phyloP scores from a whole-genome alignment of 2,329 filamentous ascomycete species.

The Fusarium chlamydosporum region DNA sequence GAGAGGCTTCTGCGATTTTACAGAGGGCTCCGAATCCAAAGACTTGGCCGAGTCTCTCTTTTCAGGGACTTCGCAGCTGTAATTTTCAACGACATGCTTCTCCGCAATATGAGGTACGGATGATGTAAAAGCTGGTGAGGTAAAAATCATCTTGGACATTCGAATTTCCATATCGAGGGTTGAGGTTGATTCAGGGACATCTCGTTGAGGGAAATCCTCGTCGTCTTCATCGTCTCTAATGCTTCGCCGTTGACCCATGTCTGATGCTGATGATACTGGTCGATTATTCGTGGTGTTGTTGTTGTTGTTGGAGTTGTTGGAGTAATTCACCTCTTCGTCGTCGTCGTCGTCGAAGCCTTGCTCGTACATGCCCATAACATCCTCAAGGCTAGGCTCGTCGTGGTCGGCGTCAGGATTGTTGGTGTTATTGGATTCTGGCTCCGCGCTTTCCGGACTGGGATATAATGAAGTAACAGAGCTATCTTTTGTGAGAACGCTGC shows the following conservation, averaged over 20 bases:
- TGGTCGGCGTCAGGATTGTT: constrained; percentile 55
- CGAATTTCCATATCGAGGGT: constrained; percentile 57
- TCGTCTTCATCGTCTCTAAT: constrained; percentile 34
- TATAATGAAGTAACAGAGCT: constrained; percentile 79
- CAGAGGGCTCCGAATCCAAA: constrained; percentile 56
- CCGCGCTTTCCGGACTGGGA: constrained; percentile 38
- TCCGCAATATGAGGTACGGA: constrained; percentile 58
- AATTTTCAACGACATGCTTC: constrained; percentile 46
- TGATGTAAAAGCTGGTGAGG: constrained; percentile 56
- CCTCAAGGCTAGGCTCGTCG: constrained; percentile 73
- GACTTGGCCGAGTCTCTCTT: constrained; percentile 69
- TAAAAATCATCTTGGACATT: constrained; percentile 60
- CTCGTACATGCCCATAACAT: constrained; percentile 80
- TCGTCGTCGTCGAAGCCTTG: constrained; percentile 69
- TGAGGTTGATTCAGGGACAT: constrained; percentile 45
- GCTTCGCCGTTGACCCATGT: constrained; percentile 43
- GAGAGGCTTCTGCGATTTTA: constrained; percentile 46
- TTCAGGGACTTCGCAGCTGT: constrained; percentile 50
- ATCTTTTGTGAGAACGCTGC: constrained; percentile 83
- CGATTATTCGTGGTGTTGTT: constrained; percentile 25
- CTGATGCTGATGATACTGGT: constrained; percentile 58
- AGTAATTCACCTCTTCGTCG: constrained; percentile 56
- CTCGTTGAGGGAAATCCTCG: constrained; percentile 40
- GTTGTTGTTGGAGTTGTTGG: too few relatives aligned
- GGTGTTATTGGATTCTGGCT: constrained; percentile 55